These are phyloP conservation scores for Aegilops longissima DNA, from an alignment of 176 grass and related monocot species.

Conservation along the genomic window DNA sequence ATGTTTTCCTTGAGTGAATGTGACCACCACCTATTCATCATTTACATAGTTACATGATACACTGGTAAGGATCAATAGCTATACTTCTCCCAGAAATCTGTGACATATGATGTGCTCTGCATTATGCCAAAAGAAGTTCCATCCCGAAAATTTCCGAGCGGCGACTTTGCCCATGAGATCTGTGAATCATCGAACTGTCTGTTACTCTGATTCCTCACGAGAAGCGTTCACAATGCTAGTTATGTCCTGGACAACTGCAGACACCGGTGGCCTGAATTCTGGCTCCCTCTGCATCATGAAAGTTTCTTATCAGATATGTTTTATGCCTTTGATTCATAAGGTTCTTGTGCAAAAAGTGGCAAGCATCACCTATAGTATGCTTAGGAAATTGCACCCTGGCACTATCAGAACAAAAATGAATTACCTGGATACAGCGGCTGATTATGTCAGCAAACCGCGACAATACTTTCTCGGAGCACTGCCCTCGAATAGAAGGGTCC, in stretches of 20 bases:
- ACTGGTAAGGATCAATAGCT: background rate
- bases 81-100: background rate
- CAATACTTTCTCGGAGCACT: constrained; percentile 81
- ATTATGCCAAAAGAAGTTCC: background rate
- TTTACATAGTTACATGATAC: constrained; percentile 9
- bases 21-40: constrained; percentile 1
- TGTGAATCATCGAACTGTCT: background rate
- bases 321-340: background rate
- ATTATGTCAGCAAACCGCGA: constrained; percentile 97
- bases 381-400: background rate
- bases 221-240: constrained; percentile 58
- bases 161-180: background rate
- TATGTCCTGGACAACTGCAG: constrained; percentile 87
- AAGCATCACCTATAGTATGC: background rate
- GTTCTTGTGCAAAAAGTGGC: background rate
- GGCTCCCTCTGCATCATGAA: constrained; percentile 58
- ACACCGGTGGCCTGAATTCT: constrained; percentile 87
- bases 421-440: constrained; percentile 92
- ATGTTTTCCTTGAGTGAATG: background rate
- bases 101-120: background rate
- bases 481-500: constrained; percentile 68
- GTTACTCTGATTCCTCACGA: constrained; percentile 55
- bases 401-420: background rate
- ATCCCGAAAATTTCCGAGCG: constrained; percentile 30
- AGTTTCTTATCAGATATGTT: constrained; percentile 3